These are phyloP conservation scores for Boletus edulis DNA, from an alignment of 768 basidiomycete species.

Conservation along the genomic window DNA sequence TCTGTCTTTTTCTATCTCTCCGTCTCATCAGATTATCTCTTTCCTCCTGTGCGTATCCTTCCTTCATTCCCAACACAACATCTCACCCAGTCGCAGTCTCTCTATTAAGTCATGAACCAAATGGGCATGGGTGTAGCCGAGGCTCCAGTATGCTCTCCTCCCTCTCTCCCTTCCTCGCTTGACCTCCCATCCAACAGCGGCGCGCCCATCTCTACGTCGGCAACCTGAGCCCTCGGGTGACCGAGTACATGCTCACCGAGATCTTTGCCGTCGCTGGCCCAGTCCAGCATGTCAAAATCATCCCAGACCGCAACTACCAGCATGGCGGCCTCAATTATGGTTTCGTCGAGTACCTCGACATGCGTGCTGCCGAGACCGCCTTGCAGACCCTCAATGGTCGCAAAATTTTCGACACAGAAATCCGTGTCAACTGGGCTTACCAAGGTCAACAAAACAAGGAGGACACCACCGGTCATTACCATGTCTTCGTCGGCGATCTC, in stretches of 20 bases:
- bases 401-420: conserved; percentile 99
- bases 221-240: conserved; percentile 95
- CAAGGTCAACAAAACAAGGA: conserved; percentile 99
- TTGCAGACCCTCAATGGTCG: conserved; percentile 97
- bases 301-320: conserved; percentile 98
- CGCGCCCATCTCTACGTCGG: conserved; percentile 99
- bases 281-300: conserved; percentile 99
- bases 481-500: conserved; percentile 99
- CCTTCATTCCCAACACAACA: neutral
- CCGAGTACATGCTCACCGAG: conserved; percentile 98
- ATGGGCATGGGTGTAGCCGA: conserved; percentile 75
- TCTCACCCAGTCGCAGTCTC: conserved; percentile 22
- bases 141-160: conserved; percentile 60
- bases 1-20: conserved; percentile 36
- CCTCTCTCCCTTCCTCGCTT: neutral
- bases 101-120: conserved; percentile 66
- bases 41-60: conserved; percentile 30
- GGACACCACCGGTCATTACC: conserved; percentile 95
- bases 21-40: conserved; percentile 41
- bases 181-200: conserved; percentile 45
- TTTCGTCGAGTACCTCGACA: conserved; percentile 98
- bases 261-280: conserved; percentile 96
- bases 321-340: conserved; percentile 99
- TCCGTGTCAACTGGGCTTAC: conserved; percentile 99
- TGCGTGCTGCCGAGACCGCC: conserved; percentile 99